Base-by-base conservation (phyloP, 2,329 filamentous ascomycete genomes). In the Nannizziopsis arthrosporioides region DNA sequence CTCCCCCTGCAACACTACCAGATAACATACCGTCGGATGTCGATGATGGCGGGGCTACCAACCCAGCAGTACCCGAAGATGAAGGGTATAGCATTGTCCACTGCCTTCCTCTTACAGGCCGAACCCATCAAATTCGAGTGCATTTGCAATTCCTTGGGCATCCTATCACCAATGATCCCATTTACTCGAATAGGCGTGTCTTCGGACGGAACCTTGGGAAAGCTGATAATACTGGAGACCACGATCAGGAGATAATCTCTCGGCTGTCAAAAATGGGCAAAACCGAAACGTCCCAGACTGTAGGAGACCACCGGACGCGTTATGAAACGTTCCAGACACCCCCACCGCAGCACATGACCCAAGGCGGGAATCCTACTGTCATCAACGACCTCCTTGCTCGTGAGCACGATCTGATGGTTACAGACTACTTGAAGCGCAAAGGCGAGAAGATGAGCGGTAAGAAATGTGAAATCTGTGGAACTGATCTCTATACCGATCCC, bases 141-240 rank as follows among this genome's bases (percentile, higher is more conserved):
- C 92, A 98, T 60, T 74, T 98, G 12, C 92, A 98, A 62, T 94
- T 86, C 64, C 73, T 98, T 2, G 92, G 92, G 1, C 85, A 96
- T 61, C 92, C 92, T 1, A 96, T 98, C 57, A 82, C 87, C 54
- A 98, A 98, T 64, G 92, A 98, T 61, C 92, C 92, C 6, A 96
- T 98, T 57, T 98, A 98, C 65, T 88, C 86, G 58, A 98, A 98
- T 62, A 81, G 86, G 61, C 81, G 81, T 49, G 92, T 98, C 9
- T 98, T 94, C 73, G 92, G 92, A 0, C 73, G 82, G 0, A 76
- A 82, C 8, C 77, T 98, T 0, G 92, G 86, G 12, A 77, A 70
- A 42, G 71, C 73, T 11, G 82, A 90, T 43, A 80, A 77, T 2
- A 73, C 74, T 15, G 76, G 76, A 19, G 82, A 87, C 49, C 80